Evolutionary conservation across 441 rosid species (phyloP).

Genomic region (Adansonia grandidieri): DNA sequence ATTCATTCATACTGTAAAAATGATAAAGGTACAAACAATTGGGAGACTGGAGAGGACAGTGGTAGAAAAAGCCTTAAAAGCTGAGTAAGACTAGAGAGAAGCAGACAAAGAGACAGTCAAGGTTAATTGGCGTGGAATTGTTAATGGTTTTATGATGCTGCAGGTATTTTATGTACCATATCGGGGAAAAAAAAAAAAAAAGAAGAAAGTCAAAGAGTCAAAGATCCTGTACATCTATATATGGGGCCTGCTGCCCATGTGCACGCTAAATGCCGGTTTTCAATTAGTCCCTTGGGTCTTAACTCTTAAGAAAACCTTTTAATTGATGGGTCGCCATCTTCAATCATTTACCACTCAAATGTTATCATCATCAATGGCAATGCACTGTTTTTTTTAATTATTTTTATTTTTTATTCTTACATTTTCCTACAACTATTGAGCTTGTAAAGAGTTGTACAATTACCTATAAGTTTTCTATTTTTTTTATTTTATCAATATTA

Average conservation of each 20-base stretch:
- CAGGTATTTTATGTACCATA: no score
- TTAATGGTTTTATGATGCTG: no score
- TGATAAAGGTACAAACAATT: not conserved
- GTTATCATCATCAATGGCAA: constrained; percentile 11
- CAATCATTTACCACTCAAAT: constrained; percentile 25
- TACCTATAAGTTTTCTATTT: not conserved
- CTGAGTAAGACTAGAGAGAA: not conserved
- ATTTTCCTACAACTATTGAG: not conserved
- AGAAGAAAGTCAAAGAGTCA: constrained; percentile 33
- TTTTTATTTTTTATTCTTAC: not conserved
- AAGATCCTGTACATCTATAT: constrained; percentile 18
- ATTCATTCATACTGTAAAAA: not conserved
- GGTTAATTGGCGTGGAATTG: no score
- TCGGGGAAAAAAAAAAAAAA: not conserved
- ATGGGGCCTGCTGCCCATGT: constrained; percentile 45
- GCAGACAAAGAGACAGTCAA: no score
- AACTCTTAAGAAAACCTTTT: constrained; percentile 20
- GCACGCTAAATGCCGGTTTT: constrained; percentile 32
- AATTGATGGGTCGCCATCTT: constrained; percentile 43
- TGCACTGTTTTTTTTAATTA: no score
- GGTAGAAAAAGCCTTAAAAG: not conserved
- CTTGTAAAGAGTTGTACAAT: not conserved
- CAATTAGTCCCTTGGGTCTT: constrained; percentile 31
- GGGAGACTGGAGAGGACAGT: not conserved
- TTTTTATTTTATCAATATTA: no score